Percentiles rank a stretch among this genome's conserved stretches.
phyloP scores from a whole-genome alignment of 331 rosid genomes.

The Rhamnella rubrinervis region DNA sequence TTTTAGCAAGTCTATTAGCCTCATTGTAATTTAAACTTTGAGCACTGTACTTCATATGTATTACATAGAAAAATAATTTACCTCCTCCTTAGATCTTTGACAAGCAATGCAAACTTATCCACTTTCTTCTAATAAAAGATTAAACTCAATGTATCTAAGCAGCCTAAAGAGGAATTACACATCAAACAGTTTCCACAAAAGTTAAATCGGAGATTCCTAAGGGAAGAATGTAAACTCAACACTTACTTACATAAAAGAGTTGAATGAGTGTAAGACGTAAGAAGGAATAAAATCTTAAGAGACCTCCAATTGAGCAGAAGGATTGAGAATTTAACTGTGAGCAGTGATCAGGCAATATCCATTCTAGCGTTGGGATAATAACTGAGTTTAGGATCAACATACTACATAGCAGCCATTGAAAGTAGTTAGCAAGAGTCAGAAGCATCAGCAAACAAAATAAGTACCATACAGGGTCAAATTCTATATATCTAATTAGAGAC shows the following conservation, averaged over 20 bases:
- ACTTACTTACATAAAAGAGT: conserved; percentile 78
- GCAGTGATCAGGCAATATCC: conserved; percentile 80
- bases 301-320: conserved; percentile 42
- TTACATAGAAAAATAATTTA: no score
- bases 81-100: neutral
- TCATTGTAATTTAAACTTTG: no score
- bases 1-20: no score
- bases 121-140: neutral
- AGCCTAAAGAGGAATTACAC: neutral
- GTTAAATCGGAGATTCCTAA: neutral
- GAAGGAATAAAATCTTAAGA: conserved; percentile 62
- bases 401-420: conserved; percentile 47
- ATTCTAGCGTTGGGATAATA: conserved; percentile 62
- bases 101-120: neutral
- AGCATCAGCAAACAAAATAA: neutral
- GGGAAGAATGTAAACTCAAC: neutral
- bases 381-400: conserved; percentile 60
- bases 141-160: no score
- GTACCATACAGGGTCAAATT: neutral
- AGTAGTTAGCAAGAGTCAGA: neutral
- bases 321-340: conserved; percentile 45
- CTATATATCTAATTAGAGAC: neutral
- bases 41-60: neutral
- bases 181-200: neutral
- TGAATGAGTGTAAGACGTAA: conserved; percentile 62